Conservation (phyloP, 192 early-diverging fungal species). For the Backusella mclennaniae region DNA sequence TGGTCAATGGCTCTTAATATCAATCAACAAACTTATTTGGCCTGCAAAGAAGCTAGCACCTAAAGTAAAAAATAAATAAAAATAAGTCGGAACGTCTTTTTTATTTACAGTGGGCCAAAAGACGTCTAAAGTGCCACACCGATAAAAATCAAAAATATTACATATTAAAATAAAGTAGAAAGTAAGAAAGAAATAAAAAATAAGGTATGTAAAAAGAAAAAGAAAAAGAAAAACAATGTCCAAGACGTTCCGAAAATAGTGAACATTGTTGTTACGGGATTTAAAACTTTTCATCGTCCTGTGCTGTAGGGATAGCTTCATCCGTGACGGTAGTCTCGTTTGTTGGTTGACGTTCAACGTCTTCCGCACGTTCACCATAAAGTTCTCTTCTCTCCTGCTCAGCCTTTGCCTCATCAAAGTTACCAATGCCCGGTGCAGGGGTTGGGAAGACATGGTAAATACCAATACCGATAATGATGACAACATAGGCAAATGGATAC, state of each 20-base stretch:
- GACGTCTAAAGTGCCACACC: conserved; percentile 29
- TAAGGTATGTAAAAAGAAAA: neutral
- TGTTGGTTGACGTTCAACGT: conserved; percentile 6
- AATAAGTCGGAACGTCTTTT: conserved; percentile 12
- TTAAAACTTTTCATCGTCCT: neutral
- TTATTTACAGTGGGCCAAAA: conserved; percentile 32
- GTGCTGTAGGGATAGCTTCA: neutral
- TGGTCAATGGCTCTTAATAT: no score
- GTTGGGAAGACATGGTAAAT: conserved; percentile 66
- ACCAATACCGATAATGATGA: conserved; percentile 67
- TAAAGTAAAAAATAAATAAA: neutral
- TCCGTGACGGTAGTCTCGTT: neutral
- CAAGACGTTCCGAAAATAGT: conserved; percentile 1
- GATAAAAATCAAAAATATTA: neutral
- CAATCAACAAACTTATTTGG: no score
- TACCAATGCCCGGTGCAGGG: conserved; percentile 46
- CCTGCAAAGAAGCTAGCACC: neutral
- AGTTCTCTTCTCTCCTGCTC: conserved; percentile 22
- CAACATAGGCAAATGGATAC: conserved; percentile 65
- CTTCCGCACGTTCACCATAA: conserved; percentile 4
- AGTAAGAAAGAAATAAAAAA: neutral
- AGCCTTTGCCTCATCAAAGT: conserved; percentile 16
- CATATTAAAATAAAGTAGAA: neutral
- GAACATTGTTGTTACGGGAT: neutral
- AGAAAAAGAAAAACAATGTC: neutral